Base-by-base conservation (phyloP, 345 rosid species). In the Linum usitatissimum region DNA sequence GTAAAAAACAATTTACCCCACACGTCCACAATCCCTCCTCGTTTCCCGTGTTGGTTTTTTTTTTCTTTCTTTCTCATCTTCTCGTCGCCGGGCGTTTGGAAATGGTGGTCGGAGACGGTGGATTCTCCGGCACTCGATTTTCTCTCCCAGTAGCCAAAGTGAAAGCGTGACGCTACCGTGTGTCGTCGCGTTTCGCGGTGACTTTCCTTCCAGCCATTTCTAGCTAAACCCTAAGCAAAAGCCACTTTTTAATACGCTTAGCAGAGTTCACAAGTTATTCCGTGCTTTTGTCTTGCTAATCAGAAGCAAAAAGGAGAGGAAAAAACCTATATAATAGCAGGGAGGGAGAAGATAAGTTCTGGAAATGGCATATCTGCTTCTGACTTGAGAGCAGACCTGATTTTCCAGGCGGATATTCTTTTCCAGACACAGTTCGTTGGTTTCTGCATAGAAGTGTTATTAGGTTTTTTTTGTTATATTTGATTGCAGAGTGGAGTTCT, bases 251-350 rank as follows among this genome's bases (percentile, higher is more conserved):
- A 6, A 10, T 6, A 45, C 5, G 51, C 75, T 75, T 83, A 28
- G 81, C 79, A 56, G 78, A 68, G 79, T 75, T 83, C 70, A 54
- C 66, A 86, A 86, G 91, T 79, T 79, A 86, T 88, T 80, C 88
- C 73, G 68, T 72, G 68, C 70, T 80, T 34, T 76, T 70, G 68
- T 79, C 73, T 74, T 6, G 70, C 74, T 65, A 71, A 77, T 71
- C 75, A 57, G 71, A 73, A 70, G 61, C 73, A 58, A 63, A 64
- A 67, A 45, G 13, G 7, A 5, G 7, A 40, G 48, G 13, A 45
- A 45, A 45, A 45, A 45, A 45, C 3, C 36, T 70, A 71, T 67
- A 66, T 65, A 65, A 69, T 68, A 69, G 31, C 38, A 34, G 38
- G 72, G 54, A 18, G 61, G 30, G 68, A 34, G 58, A 20, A 30